A percentile compares a stretch with the other conserved stretches of the same genome.
Conservation (phyloP, 2,329 filamentous ascomycete species). For the Botrytis elliptica region DNA sequence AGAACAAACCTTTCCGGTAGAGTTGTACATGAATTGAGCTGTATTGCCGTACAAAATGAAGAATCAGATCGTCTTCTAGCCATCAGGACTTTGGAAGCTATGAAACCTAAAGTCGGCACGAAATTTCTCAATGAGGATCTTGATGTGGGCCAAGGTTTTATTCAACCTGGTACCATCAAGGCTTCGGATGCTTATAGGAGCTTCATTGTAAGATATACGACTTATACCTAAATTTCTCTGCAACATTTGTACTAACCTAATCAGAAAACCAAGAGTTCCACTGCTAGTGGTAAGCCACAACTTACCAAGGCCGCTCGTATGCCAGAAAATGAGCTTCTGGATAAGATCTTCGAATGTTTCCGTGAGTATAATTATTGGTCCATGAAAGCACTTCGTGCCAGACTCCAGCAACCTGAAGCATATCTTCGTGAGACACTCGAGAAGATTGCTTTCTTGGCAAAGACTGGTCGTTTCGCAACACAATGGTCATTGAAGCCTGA, state of each 20-base stretch:
- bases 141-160: conserved; percentile 44
- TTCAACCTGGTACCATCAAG: conserved; percentile 55
- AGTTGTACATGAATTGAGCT: conserved; percentile 73
- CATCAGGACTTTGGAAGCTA: conserved; percentile 56
- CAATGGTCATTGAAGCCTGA: conserved; percentile 79
- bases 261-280: conserved; percentile 51
- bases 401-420: conserved; percentile 84
- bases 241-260: conserved; percentile 16
- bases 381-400: conserved; percentile 78
- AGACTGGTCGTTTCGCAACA: conserved; percentile 80
- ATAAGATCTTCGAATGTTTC: conserved; percentile 82
- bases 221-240: neutral
- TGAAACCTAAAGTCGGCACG: conserved; percentile 59
- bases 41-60: conserved; percentile 68
- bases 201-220: conserved; percentile 58
- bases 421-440: conserved; percentile 85
- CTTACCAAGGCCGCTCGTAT: conserved; percentile 89
- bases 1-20: conserved; percentile 73
- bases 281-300: conserved; percentile 61
- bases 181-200: conserved; percentile 46
- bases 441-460: conserved; percentile 77
- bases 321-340: conserved; percentile 81
- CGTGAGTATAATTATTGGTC: conserved; percentile 87
- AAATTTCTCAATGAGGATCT: conserved; percentile 40
- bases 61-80: conserved; percentile 65